Base-by-base conservation (phyloP, 495 filamentous ascomycete species). In the Penicillium crystallinum region DNA sequence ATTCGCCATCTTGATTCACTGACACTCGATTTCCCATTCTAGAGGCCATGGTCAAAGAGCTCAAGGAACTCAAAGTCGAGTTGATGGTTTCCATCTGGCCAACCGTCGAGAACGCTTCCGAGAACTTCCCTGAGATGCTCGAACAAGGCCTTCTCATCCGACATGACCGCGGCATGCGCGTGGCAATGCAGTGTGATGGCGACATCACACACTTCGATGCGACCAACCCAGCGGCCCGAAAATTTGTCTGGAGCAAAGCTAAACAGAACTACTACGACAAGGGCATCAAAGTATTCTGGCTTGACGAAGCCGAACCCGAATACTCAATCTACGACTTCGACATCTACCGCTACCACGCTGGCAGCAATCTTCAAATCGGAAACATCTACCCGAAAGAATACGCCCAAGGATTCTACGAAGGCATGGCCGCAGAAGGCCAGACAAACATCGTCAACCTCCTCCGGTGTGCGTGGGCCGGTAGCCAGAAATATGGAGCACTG, bases 41-140 rank as follows among this genome's bases (percentile, higher is more conserved):
- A 74, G 71, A 75, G 42, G 75, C 76, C 21, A 82, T 84, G 80
- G 65, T 84, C 29, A 57, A 64, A 34, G 79, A 82, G 58, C 72
- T 82, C 6, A 63, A 77, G 33, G 64, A 69, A 4, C 59, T 82
- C 42, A 68, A 73, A 14, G 69, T 82, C 41, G 76, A 82, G 48
- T 68, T 81, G 6, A 81, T 84, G 78, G 80, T 84, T 25, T 82
- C 80, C 1, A 71, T 82, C 57, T 83, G 78, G 79, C 80, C 80
- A 0, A 80, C 77, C 0, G 78, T 83, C 19, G 79, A 83, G 43
- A 71, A 63, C 12, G 55, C 58, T 17, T 78, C 73, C 1, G 69
- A 76, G 40, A 81, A 81, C 62, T 82, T 70, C 55, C 48, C 69
- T 3, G 76, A 80, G 47, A 82, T 82, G 79, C 63, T 79, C 15